Conservation (phyloP, 169 alveolate species). For the Babesia microti region DNA sequence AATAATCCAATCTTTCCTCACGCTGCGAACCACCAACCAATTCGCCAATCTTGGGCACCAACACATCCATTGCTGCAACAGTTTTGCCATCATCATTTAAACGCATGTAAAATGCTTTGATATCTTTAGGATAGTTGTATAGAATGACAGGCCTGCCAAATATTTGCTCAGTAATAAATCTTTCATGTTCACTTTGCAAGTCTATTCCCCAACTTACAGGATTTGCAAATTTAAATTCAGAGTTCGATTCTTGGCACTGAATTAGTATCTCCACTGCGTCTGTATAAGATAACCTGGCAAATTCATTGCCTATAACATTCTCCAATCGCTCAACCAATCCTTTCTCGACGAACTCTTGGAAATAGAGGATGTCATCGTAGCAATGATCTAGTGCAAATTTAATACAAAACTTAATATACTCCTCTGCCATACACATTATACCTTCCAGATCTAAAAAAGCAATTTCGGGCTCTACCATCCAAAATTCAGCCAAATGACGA, state of each 20-base stretch:
- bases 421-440: conserved; percentile 94
- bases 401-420: conserved; percentile 84
- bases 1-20: conserved; percentile 88
- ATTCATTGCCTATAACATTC: conserved; percentile 74
- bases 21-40: conserved; percentile 97
- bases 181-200: conserved; percentile 93
- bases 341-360: conserved; percentile 72
- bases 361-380: conserved; percentile 78
- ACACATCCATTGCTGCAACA: conserved; percentile 94
- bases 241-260: conserved; percentile 44
- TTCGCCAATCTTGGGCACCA: conserved; percentile 96
- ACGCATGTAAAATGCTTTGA: conserved; percentile 91
- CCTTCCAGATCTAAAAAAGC: conserved; percentile 87
- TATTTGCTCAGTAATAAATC: conserved; percentile 87
- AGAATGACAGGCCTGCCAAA: conserved; percentile 92
- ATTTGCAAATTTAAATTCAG: conserved; percentile 39
- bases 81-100: conserved; percentile 86
- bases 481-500: conserved; percentile 96
- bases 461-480: conserved; percentile 99
- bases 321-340: conserved; percentile 79
- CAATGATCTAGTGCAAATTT: conserved; percentile 81
- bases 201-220: conserved; percentile 91
- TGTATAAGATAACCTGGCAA: conserved; percentile 91
- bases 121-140: conserved; percentile 94
- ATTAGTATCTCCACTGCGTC: conserved; percentile 83